phyloP scores from a whole-genome alignment of 208 protist species.

The Naegleria fowleri region DNA sequence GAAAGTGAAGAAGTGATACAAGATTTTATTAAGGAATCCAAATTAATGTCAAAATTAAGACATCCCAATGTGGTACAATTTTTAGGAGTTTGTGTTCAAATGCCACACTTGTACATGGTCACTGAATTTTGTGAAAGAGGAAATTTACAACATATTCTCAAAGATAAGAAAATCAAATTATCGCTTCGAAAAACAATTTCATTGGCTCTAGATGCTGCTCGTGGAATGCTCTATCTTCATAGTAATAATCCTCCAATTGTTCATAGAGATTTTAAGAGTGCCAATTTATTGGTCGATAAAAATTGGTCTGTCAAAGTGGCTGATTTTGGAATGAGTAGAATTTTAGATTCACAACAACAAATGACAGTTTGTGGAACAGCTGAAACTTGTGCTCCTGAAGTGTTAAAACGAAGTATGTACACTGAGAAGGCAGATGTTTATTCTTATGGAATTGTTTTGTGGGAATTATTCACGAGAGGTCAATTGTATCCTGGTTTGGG shows the following conservation, averaged over 20 bases:
- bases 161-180: neutral
- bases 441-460: constrained; percentile 29
- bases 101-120: constrained; percentile 9
- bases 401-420: neutral
- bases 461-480: constrained; percentile 23
- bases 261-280: constrained; percentile 25
- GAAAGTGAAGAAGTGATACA: neutral
- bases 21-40: constrained; percentile 24
- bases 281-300: constrained; percentile 20
- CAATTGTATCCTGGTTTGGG: neutral
- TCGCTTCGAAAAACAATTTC: neutral
- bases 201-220: constrained; percentile 25
- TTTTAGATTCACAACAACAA: neutral
- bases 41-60: neutral
- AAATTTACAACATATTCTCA: neutral
- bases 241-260: neutral
- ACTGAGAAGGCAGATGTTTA: constrained; percentile 26
- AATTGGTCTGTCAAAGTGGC: neutral
- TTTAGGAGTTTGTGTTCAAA: constrained; percentile 4
- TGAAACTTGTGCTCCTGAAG: constrained; percentile 14
- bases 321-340: neutral
- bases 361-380: constrained; percentile 19
- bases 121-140: constrained; percentile 24
- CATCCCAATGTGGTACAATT: constrained; percentile 31
- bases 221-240: constrained; percentile 29